Conservation (phyloP, 1,139 yeast genomes). For the Pichia cactophila region DNA sequence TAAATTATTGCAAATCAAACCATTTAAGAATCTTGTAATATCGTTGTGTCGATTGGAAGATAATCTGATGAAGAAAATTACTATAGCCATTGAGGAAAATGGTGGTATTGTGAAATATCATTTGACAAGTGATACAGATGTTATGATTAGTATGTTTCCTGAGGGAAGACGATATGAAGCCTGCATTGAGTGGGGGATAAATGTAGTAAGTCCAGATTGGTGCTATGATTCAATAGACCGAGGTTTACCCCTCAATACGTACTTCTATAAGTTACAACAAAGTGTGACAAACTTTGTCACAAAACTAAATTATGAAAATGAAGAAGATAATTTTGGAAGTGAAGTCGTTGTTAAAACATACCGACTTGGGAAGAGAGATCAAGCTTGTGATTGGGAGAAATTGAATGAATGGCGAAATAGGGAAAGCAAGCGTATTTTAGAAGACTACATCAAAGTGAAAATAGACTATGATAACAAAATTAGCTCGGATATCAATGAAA, state of each 20-base stretch:
- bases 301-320: conserved; percentile 9
- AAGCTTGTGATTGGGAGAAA: conserved; percentile 47
- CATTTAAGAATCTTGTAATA: conserved; percentile 21
- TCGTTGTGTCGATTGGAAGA: conserved; percentile 22
- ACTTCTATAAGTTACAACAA: conserved; percentile 33
- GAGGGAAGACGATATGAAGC: conserved; percentile 55
- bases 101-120: conserved; percentile 57
- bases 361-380: conserved; percentile 31
- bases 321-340: conserved; percentile 24
- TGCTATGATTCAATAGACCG: conserved; percentile 54
- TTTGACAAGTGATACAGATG: conserved; percentile 41
- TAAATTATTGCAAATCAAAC: conserved; percentile 6
- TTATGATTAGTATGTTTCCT: conserved; percentile 44
- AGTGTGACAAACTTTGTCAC: conserved; percentile 12
- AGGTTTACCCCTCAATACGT: conserved; percentile 47
- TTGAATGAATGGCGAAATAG: conserved; percentile 23
- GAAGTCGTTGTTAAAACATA: conserved; percentile 19
- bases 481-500: not conserved
- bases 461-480: not conserved
- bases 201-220: conserved; percentile 73
- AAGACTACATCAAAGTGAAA: conserved; percentile 7
- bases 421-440: conserved; percentile 9
- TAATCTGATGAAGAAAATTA: conserved; percentile 24
- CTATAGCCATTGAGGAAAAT: conserved; percentile 35
- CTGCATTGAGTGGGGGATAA: conserved; percentile 60